Evolutionary conservation across 495 filamentous ascomycete species (phyloP).

Genomic region (Trichoderma gamsii): DNA sequence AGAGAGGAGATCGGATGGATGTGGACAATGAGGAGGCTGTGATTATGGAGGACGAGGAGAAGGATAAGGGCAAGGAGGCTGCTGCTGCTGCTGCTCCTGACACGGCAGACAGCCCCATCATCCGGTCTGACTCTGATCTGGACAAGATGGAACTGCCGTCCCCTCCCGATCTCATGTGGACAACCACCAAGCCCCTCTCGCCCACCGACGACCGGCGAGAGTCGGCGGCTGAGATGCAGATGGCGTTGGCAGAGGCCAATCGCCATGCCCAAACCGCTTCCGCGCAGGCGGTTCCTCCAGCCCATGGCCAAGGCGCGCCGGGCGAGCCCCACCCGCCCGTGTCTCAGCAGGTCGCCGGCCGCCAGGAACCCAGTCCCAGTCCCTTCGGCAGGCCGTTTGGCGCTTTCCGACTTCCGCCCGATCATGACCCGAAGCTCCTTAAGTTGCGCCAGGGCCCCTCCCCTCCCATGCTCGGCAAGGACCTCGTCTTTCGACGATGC

Average conservation of each 20-base stretch:
- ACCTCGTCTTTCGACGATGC: slow-evolving; percentile 70
- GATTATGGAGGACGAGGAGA: background rate
- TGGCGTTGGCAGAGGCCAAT: slow-evolving; percentile 9
- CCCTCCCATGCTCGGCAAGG: slow-evolving; percentile 80
- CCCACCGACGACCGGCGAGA: slow-evolving; percentile 16
- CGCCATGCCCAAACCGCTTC: background rate
- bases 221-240: slow-evolving; percentile 28
- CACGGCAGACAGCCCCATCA: slow-evolving; percentile 20
- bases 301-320: background rate
- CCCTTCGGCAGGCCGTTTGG: slow-evolving; percentile 33
- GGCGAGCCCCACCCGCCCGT: background rate
- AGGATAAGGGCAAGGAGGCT: no score
- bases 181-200: slow-evolving; percentile 24
- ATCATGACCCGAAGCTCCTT: slow-evolving; percentile 22
- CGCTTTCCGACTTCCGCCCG: slow-evolving; percentile 22
- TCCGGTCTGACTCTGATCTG: slow-evolving; percentile 26
- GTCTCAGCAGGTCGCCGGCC: background rate
- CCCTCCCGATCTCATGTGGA: slow-evolving; percentile 39
- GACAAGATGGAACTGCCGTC: slow-evolving; percentile 40
- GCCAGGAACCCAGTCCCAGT: slow-evolving; percentile 21
- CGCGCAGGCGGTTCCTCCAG: background rate
- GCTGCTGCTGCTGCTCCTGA: background rate
- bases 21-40: slow-evolving; percentile 12
- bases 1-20: slow-evolving; percentile 14
- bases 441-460: slow-evolving; percentile 45